Evolutionary conservation across 2,329 filamentous ascomycete species (phyloP).

Genomic region (Fusarium nurragi): DNA sequence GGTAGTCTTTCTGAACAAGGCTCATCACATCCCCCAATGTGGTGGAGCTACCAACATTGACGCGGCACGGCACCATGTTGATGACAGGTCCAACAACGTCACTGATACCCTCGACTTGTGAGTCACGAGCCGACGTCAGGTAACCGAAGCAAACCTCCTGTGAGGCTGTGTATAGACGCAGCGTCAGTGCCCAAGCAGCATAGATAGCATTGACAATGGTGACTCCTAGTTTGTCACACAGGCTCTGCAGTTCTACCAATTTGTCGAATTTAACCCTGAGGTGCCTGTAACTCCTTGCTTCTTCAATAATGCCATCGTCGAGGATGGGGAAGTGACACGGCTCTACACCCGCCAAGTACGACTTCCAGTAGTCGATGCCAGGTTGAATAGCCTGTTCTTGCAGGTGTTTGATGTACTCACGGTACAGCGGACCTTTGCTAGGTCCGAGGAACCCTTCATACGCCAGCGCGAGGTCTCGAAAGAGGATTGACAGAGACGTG

Average conservation of each 20-base stretch:
- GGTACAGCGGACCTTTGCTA: slow-evolving; percentile 27
- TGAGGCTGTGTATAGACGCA: slow-evolving; percentile 53
- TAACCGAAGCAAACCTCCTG: slow-evolving; percentile 64
- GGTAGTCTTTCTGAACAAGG: slow-evolving; percentile 22
- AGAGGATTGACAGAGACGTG: slow-evolving; percentile 34
- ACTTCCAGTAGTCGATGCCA: slow-evolving; percentile 29
- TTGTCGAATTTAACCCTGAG: slow-evolving; percentile 33
- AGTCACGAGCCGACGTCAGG: slow-evolving; percentile 62
- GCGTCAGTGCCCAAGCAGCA: slow-evolving; percentile 33
- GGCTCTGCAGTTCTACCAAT: slow-evolving; percentile 4
- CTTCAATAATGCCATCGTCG: slow-evolving; percentile 11
- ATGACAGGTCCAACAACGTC: slow-evolving; percentile 63
- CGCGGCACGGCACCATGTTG: slow-evolving; percentile 65
- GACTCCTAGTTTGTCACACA: slow-evolving; percentile 21
- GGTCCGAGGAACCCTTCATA: slow-evolving; percentile 5
- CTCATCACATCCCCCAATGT: slow-evolving; percentile 6
- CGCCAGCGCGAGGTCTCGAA: slow-evolving; percentile 29
- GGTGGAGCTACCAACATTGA: slow-evolving; percentile 44
- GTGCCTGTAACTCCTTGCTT: slow-evolving; percentile 28
- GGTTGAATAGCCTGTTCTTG: slow-evolving; percentile 6
- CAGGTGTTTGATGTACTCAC: slow-evolving; percentile 26
- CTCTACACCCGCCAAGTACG: slow-evolving; percentile 24
- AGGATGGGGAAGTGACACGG: slow-evolving; percentile 35
- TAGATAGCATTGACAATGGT: slow-evolving; percentile 36
- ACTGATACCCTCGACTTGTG: slow-evolving; percentile 57